Base-by-base conservation (phyloP, 2,329 filamentous ascomycete species). In the Alternaria gaisen region DNA sequence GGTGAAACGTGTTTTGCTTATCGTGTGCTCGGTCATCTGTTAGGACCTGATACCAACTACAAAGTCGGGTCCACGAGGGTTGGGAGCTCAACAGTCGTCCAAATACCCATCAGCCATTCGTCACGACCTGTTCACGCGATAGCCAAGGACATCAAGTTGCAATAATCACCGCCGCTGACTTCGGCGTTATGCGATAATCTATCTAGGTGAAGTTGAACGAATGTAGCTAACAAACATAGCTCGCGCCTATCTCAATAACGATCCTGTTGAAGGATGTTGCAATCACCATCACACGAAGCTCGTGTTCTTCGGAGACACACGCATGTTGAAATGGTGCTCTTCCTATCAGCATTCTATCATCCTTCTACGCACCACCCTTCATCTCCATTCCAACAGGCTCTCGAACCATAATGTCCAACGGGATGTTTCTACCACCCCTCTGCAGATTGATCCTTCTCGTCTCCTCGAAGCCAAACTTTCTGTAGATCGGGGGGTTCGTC, bases 331-430 rank as follows among this genome's bases (percentile, higher is more conserved):
- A 46, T 63, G 54, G 60, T 66, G 63, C 61, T 65, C 60, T 40
- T 16, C 38, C 24, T 18, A 12, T 58, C 43, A 50, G 20, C 7
- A 26, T 34, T 38, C 42, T 30, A 14, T 16, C 50, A 22, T 9
- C 10, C 32, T 44, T 38, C 53, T 63, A 67, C 52, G 55, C 16
- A 9, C 52, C 59, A n/a, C 50, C 51, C 68, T 70, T 70, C 63
- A 70, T 70, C 66, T 64, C 67, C 28, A 44, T 47, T 20, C 18
- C 46, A 9, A 64, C 65, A 8, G 91, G 90, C 82, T 93, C 90
- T 61, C 91, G 85, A 53, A 94, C 89, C 92, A 96, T 96, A 80
- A 93, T 90, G 73, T 91, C 90, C 77, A 94, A 81, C 59, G 83
- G 83, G 51, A 94, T 85, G 28, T 89, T 86, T 64, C 68, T 69